Conservation (phyloP, 208 protist genomes). For the Sergeia podlipaevii region DNA sequence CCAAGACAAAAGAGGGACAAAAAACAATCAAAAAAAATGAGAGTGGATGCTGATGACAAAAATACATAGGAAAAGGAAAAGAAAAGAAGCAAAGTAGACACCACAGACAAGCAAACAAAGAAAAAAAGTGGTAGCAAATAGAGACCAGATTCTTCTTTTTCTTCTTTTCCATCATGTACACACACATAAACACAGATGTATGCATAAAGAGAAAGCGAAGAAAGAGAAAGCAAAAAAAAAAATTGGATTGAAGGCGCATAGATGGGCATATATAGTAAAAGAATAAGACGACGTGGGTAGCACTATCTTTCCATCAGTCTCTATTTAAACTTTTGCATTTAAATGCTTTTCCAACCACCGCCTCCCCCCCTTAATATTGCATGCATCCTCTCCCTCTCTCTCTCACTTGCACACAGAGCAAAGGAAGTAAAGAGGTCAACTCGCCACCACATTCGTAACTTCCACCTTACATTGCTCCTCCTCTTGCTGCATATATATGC, state of each 20-base stretch:
- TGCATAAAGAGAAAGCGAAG: constrained; percentile 3
- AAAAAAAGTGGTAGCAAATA: constrained; percentile 4
- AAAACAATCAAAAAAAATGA: not conserved
- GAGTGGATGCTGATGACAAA: not conserved
- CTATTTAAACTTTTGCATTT: too few species aligned
- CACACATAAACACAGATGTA: constrained; percentile 6
- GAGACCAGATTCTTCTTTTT: not conserved
- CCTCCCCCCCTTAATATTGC: too few species aligned
- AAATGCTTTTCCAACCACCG: too few species aligned
- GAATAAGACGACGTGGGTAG: not conserved
- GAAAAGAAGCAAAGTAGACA: constrained; percentile 7
- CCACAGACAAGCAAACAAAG: not conserved
- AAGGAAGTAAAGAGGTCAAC: not conserved
- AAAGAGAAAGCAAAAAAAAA: constrained; percentile 9
- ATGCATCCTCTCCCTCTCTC: not conserved
- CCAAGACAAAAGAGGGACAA: too few species aligned
- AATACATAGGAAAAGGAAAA: constrained; percentile 3
- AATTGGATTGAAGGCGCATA: not conserved
- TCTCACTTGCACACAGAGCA: not conserved
- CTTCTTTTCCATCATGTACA: not conserved
- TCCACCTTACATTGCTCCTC: not conserved
- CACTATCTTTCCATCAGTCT: not conserved
- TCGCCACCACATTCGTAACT: constrained; percentile 2
- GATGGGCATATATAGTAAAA: not conserved
- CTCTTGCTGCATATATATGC: not conserved